A percentile compares a stretch with the other conserved stretches of the same genome.
Evolutionary conservation across 768 basidiomycete genomes (phyloP).

Genomic region (Amanita phalloides): DNA sequence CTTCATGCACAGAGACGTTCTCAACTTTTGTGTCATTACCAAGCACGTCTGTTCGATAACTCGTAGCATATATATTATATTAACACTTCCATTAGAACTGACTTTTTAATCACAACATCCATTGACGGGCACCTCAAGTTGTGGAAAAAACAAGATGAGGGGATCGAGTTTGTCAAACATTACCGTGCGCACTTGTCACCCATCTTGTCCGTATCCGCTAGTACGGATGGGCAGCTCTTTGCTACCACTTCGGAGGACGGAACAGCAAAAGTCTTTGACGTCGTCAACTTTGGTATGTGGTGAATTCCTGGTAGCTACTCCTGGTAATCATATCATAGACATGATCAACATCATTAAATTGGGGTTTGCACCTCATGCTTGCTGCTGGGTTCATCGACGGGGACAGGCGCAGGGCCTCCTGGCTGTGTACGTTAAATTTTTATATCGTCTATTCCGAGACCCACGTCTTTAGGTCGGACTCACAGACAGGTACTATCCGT

Average conservation of each 20-base stretch:
- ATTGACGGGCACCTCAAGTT: slow-evolving; percentile 92
- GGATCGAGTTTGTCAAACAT: slow-evolving; percentile 98
- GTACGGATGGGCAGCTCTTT: slow-evolving; percentile 85
- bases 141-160: slow-evolving; percentile 97
- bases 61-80: neutral
- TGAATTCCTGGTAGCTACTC: neutral
- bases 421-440: slow-evolving; percentile 56
- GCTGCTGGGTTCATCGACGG: slow-evolving; percentile 90
- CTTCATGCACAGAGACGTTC: slow-evolving; percentile 93
- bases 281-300: slow-evolving; percentile 87
- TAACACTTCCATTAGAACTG: slow-evolving; percentile 48
- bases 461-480: slow-evolving; percentile 55
- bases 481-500: slow-evolving; percentile 59
- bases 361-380: slow-evolving; percentile 74
- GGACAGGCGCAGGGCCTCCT: slow-evolving; percentile 83
- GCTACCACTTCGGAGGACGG: slow-evolving; percentile 90
- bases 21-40: slow-evolving; percentile 85
- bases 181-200: slow-evolving; percentile 87
- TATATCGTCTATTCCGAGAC: neutral
- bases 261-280: slow-evolving; percentile 92
- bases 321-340: slow-evolving; percentile 35
- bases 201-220: slow-evolving; percentile 72
- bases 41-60: slow-evolving; percentile 39
- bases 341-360: slow-evolving; percentile 99
- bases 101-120: slow-evolving; percentile 91